These are phyloP conservation scores for Sporisorium scitamineum DNA, from an alignment of 1,284 basidiomycete genomes.

Conservation along the genomic window DNA sequence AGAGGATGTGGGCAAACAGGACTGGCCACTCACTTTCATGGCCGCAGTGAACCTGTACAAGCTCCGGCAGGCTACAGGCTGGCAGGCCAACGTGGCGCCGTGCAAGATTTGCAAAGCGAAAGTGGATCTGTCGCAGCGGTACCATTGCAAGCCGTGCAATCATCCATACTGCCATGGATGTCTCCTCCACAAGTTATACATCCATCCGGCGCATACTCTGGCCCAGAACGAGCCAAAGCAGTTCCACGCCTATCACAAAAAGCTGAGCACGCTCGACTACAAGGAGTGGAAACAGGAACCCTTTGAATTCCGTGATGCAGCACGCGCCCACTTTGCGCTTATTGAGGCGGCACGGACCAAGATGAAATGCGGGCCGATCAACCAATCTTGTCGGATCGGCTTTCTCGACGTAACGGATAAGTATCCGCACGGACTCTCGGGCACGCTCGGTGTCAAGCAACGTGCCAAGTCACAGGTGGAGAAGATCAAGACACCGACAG, in stretches of 20 bases:
- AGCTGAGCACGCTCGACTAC: constrained; percentile 38
- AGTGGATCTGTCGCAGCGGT: constrained; percentile 28
- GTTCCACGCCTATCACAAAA: constrained; percentile 41
- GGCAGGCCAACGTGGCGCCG: constrained; percentile 16
- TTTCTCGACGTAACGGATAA: constrained; percentile 37
- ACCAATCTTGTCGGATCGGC: constrained; percentile 28
- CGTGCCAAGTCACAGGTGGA: constrained; percentile 7
- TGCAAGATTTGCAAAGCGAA: constrained; percentile 44
- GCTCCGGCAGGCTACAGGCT: constrained; percentile 14
- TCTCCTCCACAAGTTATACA: constrained; percentile 34
- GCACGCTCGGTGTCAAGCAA: constrained; percentile 23
- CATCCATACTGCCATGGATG: constrained; percentile 48
- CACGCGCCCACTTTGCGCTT: constrained; percentile 41
- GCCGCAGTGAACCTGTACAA: constrained; percentile 43
- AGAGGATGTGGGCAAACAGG: constrained; percentile 15
- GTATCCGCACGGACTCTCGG: constrained; percentile 30
- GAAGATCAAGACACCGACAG: constrained; percentile 1
- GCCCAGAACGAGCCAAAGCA: constrained; percentile 27
- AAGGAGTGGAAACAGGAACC: constrained; percentile 46
- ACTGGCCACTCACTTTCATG: constrained; percentile 41
- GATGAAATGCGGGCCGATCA: constrained; percentile 27
- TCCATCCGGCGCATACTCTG: constrained; percentile 46
- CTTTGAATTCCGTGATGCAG: constrained; percentile 20
- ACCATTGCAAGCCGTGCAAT: constrained; percentile 42
- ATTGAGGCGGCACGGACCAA: constrained; percentile 44